A percentile compares a stretch with the other conserved stretches of the same genome.
These are phyloP conservation scores for Rhodotorula toruloides DNA, from an alignment of 768 basidiomycete genomes.

Conservation along the genomic window DNA sequence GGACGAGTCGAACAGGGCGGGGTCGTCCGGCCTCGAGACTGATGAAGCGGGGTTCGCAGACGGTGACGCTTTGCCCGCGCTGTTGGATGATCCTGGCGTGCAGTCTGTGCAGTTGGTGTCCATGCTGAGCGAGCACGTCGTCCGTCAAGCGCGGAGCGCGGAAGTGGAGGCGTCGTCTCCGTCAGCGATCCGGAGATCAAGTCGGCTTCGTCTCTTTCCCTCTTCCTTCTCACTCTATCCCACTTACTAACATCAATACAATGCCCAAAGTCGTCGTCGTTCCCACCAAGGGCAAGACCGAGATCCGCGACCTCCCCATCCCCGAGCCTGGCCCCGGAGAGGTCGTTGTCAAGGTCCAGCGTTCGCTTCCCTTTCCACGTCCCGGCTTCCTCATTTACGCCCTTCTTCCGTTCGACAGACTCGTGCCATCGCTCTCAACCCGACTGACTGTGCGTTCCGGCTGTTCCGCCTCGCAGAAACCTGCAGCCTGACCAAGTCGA, in stretches of 20 bases:
- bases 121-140: background rate
- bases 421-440: constrained; percentile 17
- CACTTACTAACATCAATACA: background rate
- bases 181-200: background rate
- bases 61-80: too few relatives aligned
- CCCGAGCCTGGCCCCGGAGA: constrained; percentile 1
- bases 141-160: background rate
- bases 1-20: constrained; percentile 7
- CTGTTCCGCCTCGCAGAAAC: too few relatives aligned
- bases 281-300: constrained; percentile 2
- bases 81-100: too few relatives aligned
- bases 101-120: background rate
- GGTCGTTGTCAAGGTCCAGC: constrained; percentile 31
- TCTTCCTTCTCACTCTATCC: background rate
- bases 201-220: too few relatives aligned
- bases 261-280: constrained; percentile 16
- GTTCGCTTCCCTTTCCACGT: background rate
- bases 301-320: constrained; percentile 12
- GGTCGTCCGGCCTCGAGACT: background rate
- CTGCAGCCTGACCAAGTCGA: background rate
- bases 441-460: constrained; percentile 10
- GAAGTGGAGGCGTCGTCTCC: background rate
- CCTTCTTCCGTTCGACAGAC: background rate
- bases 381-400: background rate
- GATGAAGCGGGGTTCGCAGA: background rate